Conservation (phyloP, 768 basidiomycete genomes). For the Hericium erinaceus region DNA sequence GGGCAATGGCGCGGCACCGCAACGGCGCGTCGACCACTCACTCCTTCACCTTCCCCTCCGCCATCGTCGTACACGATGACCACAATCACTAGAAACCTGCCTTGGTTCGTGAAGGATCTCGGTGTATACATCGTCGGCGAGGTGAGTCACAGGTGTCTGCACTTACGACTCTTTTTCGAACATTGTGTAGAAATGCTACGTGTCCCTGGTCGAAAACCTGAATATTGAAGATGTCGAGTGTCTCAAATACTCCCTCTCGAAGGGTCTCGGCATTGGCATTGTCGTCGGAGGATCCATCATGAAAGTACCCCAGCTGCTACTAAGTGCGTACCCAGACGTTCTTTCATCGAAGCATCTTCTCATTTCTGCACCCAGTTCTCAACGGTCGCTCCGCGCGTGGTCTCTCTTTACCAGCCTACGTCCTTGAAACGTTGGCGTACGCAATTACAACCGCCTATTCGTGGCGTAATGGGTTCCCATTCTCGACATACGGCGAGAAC, state of each 20-base stretch:
- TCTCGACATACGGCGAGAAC: constrained; percentile 98
- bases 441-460: constrained; percentile 87
- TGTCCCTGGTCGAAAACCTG: constrained; percentile 79
- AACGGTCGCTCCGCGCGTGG: constrained; percentile 74
- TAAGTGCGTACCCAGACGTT: constrained; percentile 45
- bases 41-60: not conserved
- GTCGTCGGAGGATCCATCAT: constrained; percentile 90
- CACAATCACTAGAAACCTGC: constrained; percentile 73
- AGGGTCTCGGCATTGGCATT: constrained; percentile 86
- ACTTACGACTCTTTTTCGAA: not conserved
- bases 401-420: constrained; percentile 76
- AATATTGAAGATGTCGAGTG: constrained; percentile 71
- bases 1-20: not conserved
- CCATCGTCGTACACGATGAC: constrained; percentile 38
- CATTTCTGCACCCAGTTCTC: constrained; percentile 39
- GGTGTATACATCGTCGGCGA: constrained; percentile 76
- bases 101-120: constrained; percentile 75
- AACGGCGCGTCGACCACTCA: not conserved
- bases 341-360: not conserved
- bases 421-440: constrained; percentile 86
- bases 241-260: constrained; percentile 86
- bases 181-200: constrained; percentile 74
- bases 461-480: constrained; percentile 77
- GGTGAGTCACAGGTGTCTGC: constrained; percentile 29
- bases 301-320: constrained; percentile 90